Conservation (phyloP, 768 basidiomycete species). For the Phanerodontia chrysosporium region DNA sequence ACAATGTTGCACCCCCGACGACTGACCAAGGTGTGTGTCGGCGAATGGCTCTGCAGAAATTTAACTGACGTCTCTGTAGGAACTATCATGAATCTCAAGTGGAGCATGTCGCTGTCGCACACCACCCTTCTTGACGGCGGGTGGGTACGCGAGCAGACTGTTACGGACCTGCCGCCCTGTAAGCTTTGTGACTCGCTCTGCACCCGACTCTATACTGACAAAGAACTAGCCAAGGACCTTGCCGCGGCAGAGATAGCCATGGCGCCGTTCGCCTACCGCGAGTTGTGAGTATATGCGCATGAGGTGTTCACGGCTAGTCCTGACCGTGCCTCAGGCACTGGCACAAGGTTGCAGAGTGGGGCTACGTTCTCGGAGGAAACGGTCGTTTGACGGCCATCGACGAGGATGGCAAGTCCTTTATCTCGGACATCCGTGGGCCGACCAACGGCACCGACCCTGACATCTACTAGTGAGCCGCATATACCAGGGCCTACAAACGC, state of each 20-base stretch:
- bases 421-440: constrained; percentile 21
- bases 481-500: background rate
- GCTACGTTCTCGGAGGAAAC: constrained; percentile 22
- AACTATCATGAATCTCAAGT: constrained; percentile 22
- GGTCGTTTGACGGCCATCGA: constrained; percentile 23
- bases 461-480: constrained; percentile 20
- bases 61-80: constrained; percentile 10
- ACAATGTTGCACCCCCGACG: constrained; percentile 21
- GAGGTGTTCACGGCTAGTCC: background rate
- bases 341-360: constrained; percentile 25
- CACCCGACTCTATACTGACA: background rate
- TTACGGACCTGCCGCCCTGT: constrained; percentile 25
- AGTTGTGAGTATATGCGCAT: constrained; percentile 15
- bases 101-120: constrained; percentile 23
- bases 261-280: constrained; percentile 21
- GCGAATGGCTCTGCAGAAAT: background rate
- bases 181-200: background rate
- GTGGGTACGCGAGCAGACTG: constrained; percentile 24
- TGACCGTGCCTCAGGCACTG: constrained; percentile 17
- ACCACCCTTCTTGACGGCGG: constrained; percentile 23
- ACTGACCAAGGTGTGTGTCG: constrained; percentile 17
- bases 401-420: constrained; percentile 19
- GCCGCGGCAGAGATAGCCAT: constrained; percentile 21
- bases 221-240: constrained; percentile 17
- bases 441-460: constrained; percentile 18